phyloP scores from a whole-genome alignment of 2,329 filamentous ascomycete genomes.

The Colletotrichum sp. region DNA sequence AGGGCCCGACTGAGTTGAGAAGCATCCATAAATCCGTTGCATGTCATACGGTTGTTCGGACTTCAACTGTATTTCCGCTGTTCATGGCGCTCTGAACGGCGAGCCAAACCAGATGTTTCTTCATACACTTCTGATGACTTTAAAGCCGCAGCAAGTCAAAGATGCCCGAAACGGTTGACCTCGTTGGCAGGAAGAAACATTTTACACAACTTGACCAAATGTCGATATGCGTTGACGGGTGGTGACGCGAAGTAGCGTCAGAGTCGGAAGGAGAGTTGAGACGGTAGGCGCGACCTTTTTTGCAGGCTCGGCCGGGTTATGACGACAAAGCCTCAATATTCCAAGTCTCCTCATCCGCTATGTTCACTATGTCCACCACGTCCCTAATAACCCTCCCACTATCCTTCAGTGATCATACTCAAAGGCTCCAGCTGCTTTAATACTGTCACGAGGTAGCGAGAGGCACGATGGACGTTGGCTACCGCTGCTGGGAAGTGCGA shows the following conservation, averaged over 20 bases:
- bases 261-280: neutral
- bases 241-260: neutral
- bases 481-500: neutral
- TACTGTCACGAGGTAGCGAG: too few species aligned
- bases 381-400: neutral
- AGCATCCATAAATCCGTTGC: neutral
- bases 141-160: neutral
- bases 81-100: neutral
- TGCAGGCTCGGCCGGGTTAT: neutral
- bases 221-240: neutral
- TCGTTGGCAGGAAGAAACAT: neutral
- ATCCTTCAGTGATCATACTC: neutral
- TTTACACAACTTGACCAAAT: accelerated
- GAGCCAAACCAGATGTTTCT: neutral
- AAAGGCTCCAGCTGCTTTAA: neutral
- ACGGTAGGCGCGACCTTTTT: neutral
- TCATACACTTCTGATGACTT: accelerated
- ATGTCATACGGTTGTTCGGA: neutral
- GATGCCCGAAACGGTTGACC: neutral
- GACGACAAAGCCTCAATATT: neutral
- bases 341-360: accelerated
- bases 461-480: too few species aligned
- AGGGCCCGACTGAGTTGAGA: neutral
- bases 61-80: neutral
- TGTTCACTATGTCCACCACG: accelerated